phyloP scores from a whole-genome alignment of 306 rosid species.

The Argentina anserina region DNA sequence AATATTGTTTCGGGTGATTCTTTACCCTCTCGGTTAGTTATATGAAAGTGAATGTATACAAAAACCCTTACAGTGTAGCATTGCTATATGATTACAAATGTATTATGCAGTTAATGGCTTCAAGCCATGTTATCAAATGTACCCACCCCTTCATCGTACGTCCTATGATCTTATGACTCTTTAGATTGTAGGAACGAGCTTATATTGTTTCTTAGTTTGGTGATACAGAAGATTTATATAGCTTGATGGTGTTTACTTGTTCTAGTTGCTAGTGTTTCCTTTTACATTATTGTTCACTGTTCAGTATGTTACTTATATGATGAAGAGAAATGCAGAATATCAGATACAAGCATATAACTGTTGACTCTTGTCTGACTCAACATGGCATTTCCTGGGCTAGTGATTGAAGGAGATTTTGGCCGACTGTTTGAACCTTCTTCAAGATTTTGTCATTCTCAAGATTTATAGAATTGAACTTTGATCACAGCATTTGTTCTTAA shows the following conservation, averaged over 20 bases:
- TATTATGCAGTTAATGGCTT: too few relatives aligned
- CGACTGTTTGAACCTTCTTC: too few relatives aligned
- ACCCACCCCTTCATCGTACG: background rate
- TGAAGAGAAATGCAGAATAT: too few relatives aligned
- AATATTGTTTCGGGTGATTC: background rate
- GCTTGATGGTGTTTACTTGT: background rate
- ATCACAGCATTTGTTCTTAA: background rate
- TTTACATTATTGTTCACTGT: background rate
- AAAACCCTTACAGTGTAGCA: background rate
- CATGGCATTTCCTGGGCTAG: too few relatives aligned
- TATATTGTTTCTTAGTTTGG: background rate
- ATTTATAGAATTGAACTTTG: too few relatives aligned
- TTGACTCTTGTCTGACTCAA: too few relatives aligned
- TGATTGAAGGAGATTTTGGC: too few relatives aligned
- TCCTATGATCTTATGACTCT: background rate
- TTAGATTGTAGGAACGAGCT: background rate
- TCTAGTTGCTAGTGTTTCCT: background rate
- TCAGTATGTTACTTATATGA: too few relatives aligned
- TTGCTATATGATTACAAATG: background rate
- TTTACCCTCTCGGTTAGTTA: background rate
- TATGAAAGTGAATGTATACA: background rate
- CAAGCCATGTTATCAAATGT: background rate
- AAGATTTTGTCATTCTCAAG: too few relatives aligned
- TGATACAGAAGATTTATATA: background rate
- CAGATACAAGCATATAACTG: too few relatives aligned